These are phyloP conservation scores for Globisporangium radiosum DNA, from an alignment of 352 stramenopile species.

Conservation along the genomic window DNA sequence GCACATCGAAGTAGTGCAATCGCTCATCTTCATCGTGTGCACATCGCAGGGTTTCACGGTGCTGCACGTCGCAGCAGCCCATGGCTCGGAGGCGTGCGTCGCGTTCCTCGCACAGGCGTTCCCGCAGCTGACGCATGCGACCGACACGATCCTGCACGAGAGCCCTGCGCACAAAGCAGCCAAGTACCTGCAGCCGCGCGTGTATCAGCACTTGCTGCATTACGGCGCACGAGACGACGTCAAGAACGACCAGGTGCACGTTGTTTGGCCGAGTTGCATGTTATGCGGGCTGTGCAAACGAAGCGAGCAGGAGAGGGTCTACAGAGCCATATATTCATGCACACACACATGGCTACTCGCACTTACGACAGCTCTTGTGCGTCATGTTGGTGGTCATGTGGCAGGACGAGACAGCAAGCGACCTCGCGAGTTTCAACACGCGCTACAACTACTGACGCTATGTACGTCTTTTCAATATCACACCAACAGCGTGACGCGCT, in stretches of 20 bases:
- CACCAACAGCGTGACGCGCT: no score
- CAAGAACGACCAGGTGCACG: constrained; percentile 48
- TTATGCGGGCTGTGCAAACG: no score
- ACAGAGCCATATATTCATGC: no score
- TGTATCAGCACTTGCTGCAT: constrained; percentile 33
- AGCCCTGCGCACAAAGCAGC: constrained; percentile 55
- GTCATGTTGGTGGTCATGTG: not conserved
- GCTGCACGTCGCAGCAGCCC: constrained; percentile 45
- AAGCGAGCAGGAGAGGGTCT: no score
- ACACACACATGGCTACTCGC: no score
- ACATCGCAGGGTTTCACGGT: constrained; percentile 38
- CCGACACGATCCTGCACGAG: constrained; percentile 38
- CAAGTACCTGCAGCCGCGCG: constrained; percentile 31
- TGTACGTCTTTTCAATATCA: no score
- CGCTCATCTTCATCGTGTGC: not conserved
- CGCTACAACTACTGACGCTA: constrained; percentile 26
- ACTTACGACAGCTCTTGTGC: no score
- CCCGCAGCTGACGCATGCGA: constrained; percentile 28
- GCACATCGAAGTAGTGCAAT: no score
- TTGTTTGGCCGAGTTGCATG: no score
- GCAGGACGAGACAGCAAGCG: constrained; percentile 30
- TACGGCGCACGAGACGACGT: constrained; percentile 35
- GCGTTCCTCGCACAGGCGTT: constrained; percentile 34
- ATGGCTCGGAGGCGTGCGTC: constrained; percentile 39
- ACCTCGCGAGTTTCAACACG: constrained; percentile 22